phyloP scores from a whole-genome alignment of 495 filamentous ascomycete species.

The Amniculicola lignicola region DNA sequence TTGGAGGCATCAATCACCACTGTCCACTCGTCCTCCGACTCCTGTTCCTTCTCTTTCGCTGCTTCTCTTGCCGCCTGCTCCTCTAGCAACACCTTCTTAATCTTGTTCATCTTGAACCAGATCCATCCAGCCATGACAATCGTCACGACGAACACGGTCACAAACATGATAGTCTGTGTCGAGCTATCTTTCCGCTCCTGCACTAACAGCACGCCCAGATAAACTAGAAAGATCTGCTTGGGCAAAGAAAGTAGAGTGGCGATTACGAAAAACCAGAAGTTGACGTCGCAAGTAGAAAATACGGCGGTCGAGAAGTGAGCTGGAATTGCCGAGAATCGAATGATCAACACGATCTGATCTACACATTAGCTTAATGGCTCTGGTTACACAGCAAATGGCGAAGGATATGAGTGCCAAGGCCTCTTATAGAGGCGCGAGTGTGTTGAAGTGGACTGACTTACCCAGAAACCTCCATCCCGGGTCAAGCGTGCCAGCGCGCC shows the following conservation, averaged over 20 bases:
- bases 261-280: constrained; percentile 20
- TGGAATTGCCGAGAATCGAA: constrained; percentile 18
- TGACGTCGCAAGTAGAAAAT: constrained; percentile 27
- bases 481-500: constrained; percentile 27
- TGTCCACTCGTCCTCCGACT: neutral
- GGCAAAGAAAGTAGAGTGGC: constrained; percentile 23
- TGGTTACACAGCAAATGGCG: too few relatives aligned
- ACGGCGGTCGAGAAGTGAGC: constrained; percentile 25
- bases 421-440: too few relatives aligned
- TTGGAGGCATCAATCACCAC: neutral
- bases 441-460: constrained; percentile 2
- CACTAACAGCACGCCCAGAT: constrained; percentile 22
- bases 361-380: too few relatives aligned
- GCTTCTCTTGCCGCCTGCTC: constrained; percentile 14
- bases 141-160: constrained; percentile 11
- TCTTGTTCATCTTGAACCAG: constrained; percentile 21
- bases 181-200: neutral
- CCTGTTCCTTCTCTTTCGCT: constrained; percentile 8
- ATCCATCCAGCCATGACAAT: constrained; percentile 19
- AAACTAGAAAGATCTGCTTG: constrained; percentile 29
- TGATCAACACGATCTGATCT: constrained; percentile 25
- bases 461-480: constrained; percentile 25
- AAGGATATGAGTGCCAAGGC: too few relatives aligned
- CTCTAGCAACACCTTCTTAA: constrained; percentile 23
- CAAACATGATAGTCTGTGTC: constrained; percentile 17